These are phyloP conservation scores for Agaricus subrufescens DNA, from an alignment of 768 basidiomycete species.

Conservation along the genomic window DNA sequence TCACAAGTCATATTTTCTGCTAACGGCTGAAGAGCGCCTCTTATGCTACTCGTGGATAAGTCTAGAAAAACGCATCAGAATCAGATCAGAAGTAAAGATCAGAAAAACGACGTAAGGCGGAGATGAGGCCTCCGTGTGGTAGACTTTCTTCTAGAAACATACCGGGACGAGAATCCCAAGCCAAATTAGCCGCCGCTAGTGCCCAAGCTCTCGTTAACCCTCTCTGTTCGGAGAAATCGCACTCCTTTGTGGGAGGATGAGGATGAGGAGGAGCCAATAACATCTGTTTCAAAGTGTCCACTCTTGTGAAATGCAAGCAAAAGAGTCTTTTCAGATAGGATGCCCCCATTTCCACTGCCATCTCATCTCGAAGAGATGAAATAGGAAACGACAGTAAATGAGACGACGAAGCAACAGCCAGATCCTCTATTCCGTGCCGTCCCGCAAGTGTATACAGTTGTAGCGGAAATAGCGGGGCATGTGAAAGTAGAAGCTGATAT, in stretches of 20 bases:
- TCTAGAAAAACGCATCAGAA: slow-evolving; percentile 16
- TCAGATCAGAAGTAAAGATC: not conserved
- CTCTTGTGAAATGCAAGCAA: slow-evolving; percentile 27
- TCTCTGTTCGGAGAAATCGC: slow-evolving; percentile 29
- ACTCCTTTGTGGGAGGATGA: slow-evolving; percentile 24
- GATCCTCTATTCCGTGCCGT: slow-evolving; percentile 22
- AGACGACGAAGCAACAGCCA: slow-evolving; percentile 32
- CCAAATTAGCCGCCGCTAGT: slow-evolving; percentile 27
- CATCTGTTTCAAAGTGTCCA: slow-evolving; percentile 25
- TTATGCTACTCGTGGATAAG: slow-evolving; percentile 21
- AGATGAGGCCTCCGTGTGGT: not conserved
- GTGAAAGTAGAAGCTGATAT: slow-evolving; percentile 13
- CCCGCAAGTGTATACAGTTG: slow-evolving; percentile 33
- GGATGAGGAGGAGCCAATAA: slow-evolving; percentile 23
- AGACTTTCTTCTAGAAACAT: not conserved
- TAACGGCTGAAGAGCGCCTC: slow-evolving; percentile 21
- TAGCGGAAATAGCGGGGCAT: slow-evolving; percentile 27
- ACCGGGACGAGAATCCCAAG: slow-evolving; percentile 34
- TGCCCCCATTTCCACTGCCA: slow-evolving; percentile 28
- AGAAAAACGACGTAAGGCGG: not conserved
- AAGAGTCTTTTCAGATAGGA: slow-evolving; percentile 32
- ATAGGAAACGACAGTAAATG: slow-evolving; percentile 31
- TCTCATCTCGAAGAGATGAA: slow-evolving; percentile 23
- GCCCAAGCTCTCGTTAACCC: slow-evolving; percentile 36
- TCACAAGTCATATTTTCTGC: slow-evolving; percentile 24